Evolutionary conservation across 345 rosid genomes (phyloP), one percentile per base, ranked within the genome.

Genomic region (Turritis glabra): DNA sequence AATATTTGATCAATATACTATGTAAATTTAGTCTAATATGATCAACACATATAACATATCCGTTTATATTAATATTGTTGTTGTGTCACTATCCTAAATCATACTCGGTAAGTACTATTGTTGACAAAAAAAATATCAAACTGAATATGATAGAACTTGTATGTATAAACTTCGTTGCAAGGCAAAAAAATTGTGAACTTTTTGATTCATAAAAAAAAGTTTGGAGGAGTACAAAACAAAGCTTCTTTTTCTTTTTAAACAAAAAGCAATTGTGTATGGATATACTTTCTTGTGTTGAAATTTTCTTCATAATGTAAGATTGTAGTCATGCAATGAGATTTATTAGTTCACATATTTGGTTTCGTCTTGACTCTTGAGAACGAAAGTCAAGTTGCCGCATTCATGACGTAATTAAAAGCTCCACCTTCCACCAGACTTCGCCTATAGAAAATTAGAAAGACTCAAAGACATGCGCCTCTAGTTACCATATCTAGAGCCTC

Each of bases 361-460:
- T 61, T 61, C 57, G 64, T 0, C 40, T 56, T 23, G 19, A 21
- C 47, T 69, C 10, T 50, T 21, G 47, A 67, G 73, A 59, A 61
- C 19, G 58, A 17, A 76, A 58, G 64, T 52, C 56, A 32, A 76
- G 69, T 62, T 53, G 75, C 69, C 55, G 70, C 75, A 76, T 60
- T 46, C 56, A 69, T 69, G 50, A 69, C 64, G 64, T 23, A 41
- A 18, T 59, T 29, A 10, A 65, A 75, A 58, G 27, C 62, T 75
- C 62, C 47, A 75, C 68, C 74, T 48, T 59, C 74, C 62, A 58
- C 55, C 47, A 47, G 38, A 68, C 58, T 76, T 53, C n/a, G 75
- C 51, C 40, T 69, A 41, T 7, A 18, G 5, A 56, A 56, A 8
- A n/a, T 54, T 44, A 30, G 35, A 63, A 62, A 52, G 40, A 55